These are phyloP conservation scores for Uncinocarpus reesii DNA, from an alignment of 2,329 filamentous ascomycete species.

Conservation along the genomic window DNA sequence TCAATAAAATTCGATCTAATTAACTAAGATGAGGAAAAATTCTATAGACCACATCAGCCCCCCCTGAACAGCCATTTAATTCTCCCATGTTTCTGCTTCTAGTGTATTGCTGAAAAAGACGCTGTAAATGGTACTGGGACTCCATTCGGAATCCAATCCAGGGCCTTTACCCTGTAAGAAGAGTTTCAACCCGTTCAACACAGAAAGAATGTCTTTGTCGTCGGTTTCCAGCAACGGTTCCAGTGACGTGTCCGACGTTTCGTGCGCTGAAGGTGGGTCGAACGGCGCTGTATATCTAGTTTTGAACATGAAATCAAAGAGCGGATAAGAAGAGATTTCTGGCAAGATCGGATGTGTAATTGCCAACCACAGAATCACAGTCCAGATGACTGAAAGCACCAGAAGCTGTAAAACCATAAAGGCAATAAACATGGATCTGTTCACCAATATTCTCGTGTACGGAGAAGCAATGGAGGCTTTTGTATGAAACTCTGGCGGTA, in stretches of 20 bases:
- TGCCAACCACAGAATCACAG: background rate
- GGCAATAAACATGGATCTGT: background rate
- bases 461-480: background rate
- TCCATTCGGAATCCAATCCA: background rate
- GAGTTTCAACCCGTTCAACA: background rate
- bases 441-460: background rate
- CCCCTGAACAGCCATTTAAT: no score
- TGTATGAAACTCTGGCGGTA: conserved; percentile 1
- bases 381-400: background rate
- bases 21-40: no score
- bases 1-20: no score
- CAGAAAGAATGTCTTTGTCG: background rate
- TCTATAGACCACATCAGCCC: no score
- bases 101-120: background rate
- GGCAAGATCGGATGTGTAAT: background rate
- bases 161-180: background rate
- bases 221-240: background rate
- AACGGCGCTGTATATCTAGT: background rate
- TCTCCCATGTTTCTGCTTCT: background rate
- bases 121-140: background rate
- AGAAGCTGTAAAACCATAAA: background rate
- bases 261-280: background rate
- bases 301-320: conserved; percentile 5
- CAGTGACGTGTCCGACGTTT: background rate
- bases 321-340: background rate